Evolutionary conservation across 257 asterid species (phyloP), one percentile per base, ranked within the genome.

Genomic region (Cordia subcordata): DNA sequence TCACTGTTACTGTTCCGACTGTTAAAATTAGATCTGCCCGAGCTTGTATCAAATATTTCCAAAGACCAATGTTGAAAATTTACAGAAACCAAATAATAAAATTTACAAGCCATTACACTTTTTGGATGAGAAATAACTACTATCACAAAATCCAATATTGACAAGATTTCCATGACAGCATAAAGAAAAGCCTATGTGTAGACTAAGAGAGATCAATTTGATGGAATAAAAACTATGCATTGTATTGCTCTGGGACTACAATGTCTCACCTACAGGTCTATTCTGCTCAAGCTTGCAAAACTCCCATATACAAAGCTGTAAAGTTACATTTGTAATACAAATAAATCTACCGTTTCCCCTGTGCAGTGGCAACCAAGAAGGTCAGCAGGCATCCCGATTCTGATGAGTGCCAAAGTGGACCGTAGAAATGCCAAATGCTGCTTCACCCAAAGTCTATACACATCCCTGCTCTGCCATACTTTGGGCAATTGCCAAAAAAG

Each of bases 401-500:
- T n/a, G 20, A 4, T 20, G 8, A 21, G 38, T 4, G 57, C 39
- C 33, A 53, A 18, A 21, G 38, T 27, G 11, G 57, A 53, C 27
- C 57, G 11, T 21, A 38, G 10, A 20, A 0, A 11, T 20, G n/a
- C 32, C 35, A 12, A 8, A 15, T 18, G 53, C 57, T 49, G 33
- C 46, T 35, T 64, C 49, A 58, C 50, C 20, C 35, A 38, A 33
- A 49, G 56, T 17, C 55, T 81, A 90, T 5, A 85, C 88, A 42
- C 99, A 93, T 38, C 97, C 99, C 78, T 93, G 99, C 73, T 86
- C 96, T n/a, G 85, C 82, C 96, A 93, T 93, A 51, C 95, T 77
- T 54, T 73, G 77, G 14, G 97, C 96, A 22, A 93, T 83, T 15
- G 96, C 82, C 18, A 89, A 75, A 77, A 93, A 93, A 51, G 97